phyloP scores from a whole-genome alignment of 2,329 filamentous ascomycete genomes.

The Xylariaceae sp. region DNA sequence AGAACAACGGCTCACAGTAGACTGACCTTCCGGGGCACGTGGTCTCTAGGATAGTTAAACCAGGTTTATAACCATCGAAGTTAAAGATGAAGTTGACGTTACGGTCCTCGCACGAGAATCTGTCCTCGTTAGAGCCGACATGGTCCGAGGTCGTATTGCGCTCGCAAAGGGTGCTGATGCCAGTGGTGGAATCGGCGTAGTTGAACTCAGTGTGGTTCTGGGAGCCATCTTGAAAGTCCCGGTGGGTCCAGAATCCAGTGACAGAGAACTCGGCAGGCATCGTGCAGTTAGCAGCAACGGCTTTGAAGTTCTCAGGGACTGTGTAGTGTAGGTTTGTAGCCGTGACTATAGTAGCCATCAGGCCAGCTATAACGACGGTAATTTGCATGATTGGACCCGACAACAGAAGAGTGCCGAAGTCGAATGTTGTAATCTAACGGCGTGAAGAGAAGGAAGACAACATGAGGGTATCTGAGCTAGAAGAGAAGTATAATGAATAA shows the following conservation, averaged over 20 bases:
- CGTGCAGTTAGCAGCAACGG: constrained; percentile 10
- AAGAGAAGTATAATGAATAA: no score
- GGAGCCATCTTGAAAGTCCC: constrained; percentile 12
- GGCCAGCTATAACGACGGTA: constrained; percentile 8
- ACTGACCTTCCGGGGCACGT: constrained; percentile 20
- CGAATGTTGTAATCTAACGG: no score
- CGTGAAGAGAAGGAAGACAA: no score
- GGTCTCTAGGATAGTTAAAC: constrained; percentile 19
- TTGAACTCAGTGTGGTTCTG: constrained; percentile 17
- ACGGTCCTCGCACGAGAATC: constrained; percentile 19
- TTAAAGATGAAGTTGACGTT: constrained; percentile 22
- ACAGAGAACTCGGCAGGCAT: constrained; percentile 18
- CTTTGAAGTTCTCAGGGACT: constrained; percentile 13
- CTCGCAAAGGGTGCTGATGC: constrained; percentile 18
- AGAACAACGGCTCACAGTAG: not conserved
- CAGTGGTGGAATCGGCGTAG: constrained; percentile 17
- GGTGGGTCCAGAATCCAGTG: constrained; percentile 15
- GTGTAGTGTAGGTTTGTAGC: constrained; percentile 18
- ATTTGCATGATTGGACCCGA: constrained; percentile 10
- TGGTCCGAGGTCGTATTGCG: constrained; percentile 19
- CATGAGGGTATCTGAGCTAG: no score
- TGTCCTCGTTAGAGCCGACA: constrained; percentile 8
- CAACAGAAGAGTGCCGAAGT: no score
- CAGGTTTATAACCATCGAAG: constrained; percentile 12
- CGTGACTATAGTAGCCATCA: constrained; percentile 10